A percentile compares a stretch with the other conserved stretches of the same genome.
Conservation (phyloP, 176 grass and related monocot species). For the Oryza brachyantha region DNA sequence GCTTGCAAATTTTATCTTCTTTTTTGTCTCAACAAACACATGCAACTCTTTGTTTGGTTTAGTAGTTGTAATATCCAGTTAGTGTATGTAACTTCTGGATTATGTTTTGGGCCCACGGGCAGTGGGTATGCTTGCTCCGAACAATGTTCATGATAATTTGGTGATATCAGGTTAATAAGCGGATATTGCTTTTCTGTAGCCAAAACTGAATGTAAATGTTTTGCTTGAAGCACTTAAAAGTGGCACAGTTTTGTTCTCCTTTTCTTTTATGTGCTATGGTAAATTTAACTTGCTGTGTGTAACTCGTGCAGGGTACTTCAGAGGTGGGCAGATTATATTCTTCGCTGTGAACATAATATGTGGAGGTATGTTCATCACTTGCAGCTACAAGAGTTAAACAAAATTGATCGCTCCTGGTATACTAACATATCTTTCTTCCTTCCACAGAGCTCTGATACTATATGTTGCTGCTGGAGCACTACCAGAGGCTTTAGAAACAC, state of each 20-base stretch:
- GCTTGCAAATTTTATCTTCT: constrained; percentile 13
- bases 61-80: constrained; percentile 4
- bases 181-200: neutral
- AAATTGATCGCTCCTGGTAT: neutral
- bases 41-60: constrained; percentile 17
- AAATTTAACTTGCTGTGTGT: neutral
- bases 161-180: neutral
- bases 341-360: constrained; percentile 85
- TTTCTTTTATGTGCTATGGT: neutral
- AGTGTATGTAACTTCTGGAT: neutral
- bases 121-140: neutral
- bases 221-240: constrained; percentile 1
- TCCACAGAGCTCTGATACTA: constrained; percentile 73
- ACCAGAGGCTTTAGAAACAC: constrained; percentile 76
- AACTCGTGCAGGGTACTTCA: constrained; percentile 69
- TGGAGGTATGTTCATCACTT: constrained; percentile 69
- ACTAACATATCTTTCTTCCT: constrained; percentile 20
- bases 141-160: neutral
- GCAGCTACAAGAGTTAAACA: neutral
- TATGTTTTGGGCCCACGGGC: neutral
- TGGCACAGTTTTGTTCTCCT: neutral
- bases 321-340: constrained; percentile 91
- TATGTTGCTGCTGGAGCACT: constrained; percentile 92
- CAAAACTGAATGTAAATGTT: neutral
- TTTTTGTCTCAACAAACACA: neutral